Evolutionary conservation across 202 grass and related monocot species (phyloP), one percentile per base, ranked within the genome.

Genomic region (Dendrocalamus latiflorus): DNA sequence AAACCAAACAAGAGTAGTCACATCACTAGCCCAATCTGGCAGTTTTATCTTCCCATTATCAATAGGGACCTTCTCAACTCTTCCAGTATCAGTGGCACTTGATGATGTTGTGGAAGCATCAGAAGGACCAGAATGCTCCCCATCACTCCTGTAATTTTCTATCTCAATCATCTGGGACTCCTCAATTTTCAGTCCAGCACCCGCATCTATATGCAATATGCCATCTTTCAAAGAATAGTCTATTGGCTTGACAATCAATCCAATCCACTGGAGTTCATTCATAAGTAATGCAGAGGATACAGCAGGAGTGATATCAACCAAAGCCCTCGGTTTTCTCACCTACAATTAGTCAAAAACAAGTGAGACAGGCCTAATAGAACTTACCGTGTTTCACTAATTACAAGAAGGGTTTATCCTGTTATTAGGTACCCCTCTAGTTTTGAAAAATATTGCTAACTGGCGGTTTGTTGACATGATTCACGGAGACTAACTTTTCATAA

Each of bases 231-330:
- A n/a, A n/a, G n/a, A n/a, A n/a, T n/a, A n/a, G n/a, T n/a, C n/a
- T n/a, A n/a, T n/a, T n/a, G n/a, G n/a, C n/a, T n/a, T n/a, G 79
- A 99, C 90, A 47, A 99, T 94, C 81, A 99, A 83, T 53, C 96
- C 96, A 45, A 99, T 90, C 97, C 91, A 99, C 80, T 99, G 97
- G 67, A 96, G 91, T 78, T 99, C 97, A 89, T 96, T 94, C 93
- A 99, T 96, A 77, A 99, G 91, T 66, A 99, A 88, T 28, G 87
- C 93, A 48, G 97, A 96, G 24, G 93, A 96, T 37, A 99, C 97
- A 60, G 86, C 97, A 81, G 88, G 88, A 55, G 91, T 84, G n/a
- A n/a, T 96, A 87, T 99, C 97, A 83, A 99, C 97, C 75, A 96
- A 88, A 82, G 97, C 89, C 82, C 93, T 94, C 26, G 97, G 93